Base-by-base conservation (phyloP, 768 basidiomycete species). In the Ephemerocybe angulata region DNA sequence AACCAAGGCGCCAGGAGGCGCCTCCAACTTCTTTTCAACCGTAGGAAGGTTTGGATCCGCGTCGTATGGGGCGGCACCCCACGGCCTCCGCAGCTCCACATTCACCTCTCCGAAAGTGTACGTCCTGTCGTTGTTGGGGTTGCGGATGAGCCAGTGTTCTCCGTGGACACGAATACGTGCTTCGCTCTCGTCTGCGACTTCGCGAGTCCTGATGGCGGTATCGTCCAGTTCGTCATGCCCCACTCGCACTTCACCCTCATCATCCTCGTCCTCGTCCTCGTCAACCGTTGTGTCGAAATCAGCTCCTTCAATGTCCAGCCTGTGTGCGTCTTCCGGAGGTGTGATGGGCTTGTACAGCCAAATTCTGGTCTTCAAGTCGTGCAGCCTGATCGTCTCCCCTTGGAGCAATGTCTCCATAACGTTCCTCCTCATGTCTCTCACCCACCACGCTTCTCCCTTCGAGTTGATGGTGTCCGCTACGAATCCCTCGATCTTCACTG, bases 91-190 rank as follows among this genome's bases (percentile, higher is more conserved):
- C 35, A 78, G 54, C 57, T 75, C 72, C 6, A 70, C 70, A 50
- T 72, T 64, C 41, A 80, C 53, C 8, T 59, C 52, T 15, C 67
- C 70, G 44, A 79, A 76, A 0, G 66, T 62, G 60, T 81, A 80
- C 27, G 76, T 64, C 40, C 79, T 62, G 3, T 60, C 33, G 15
- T 60, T 59, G 12, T n/a, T 7, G 28, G 52, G 54, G 54, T 73
- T 74, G 50, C 64, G 57, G 19, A 78, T 68, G 48, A 76, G 70
- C 69, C 73, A 72, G 6, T 71, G 62, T 1, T 67, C 65, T 15
- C 67, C 64, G 15, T 60, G 59, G 11, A 65, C 55, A 8, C 66
- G 63, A 4, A 72, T 60, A 15, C 74, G 56, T 12, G 75, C 41
- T 58, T 77, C 73, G 42, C 19, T 47, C 24, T 55, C 46, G 29